phyloP scores from a whole-genome alignment of 2,329 filamentous ascomycete genomes.

The Gnomoniopsis sp. region DNA sequence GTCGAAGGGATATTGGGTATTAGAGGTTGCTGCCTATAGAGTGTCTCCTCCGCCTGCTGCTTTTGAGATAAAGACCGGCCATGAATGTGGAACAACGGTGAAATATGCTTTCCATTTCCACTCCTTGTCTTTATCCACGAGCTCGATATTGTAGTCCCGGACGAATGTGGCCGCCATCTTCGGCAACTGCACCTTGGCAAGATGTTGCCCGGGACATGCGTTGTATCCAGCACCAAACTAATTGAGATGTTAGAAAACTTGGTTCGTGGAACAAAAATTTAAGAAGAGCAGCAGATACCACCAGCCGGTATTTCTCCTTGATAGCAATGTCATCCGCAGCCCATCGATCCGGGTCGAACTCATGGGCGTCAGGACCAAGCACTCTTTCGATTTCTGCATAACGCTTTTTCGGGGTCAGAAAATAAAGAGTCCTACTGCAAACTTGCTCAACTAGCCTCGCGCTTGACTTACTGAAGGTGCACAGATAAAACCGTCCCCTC shows the following conservation, averaged over 20 bases:
- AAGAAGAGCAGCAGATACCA: constrained; percentile 12
- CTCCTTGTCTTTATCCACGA: constrained; percentile 21
- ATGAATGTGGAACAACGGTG: constrained; percentile 22
- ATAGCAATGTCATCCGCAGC: constrained; percentile 14
- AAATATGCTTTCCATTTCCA: constrained; percentile 27
- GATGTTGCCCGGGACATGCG: constrained; percentile 2
- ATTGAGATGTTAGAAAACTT: background rate
- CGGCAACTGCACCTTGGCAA: background rate
- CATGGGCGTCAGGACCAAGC: constrained; percentile 22
- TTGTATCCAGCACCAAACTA: constrained; percentile 5
- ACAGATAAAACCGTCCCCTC: constrained; percentile 26
- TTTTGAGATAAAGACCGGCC: constrained; percentile 20
- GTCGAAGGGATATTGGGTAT: too few relatives aligned
- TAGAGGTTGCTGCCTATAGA: too few relatives aligned
- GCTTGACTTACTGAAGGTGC: constrained; percentile 22
- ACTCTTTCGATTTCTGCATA: constrained; percentile 23
- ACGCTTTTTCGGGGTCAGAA: too few relatives aligned
- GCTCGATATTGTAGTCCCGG: constrained; percentile 17
- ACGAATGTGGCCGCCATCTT: constrained; percentile 3
- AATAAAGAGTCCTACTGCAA: too few relatives aligned
- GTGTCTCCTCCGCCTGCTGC: too few relatives aligned
- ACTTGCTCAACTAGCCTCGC: too few relatives aligned
- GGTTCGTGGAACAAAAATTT: background rate
- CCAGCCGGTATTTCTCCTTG: constrained; percentile 24
- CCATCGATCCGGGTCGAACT: constrained; percentile 25